Percentiles rank a stretch among this genome's conserved stretches.
phyloP scores from a whole-genome alignment of 2,329 filamentous ascomycete species.

The Cercospora berteroae region DNA sequence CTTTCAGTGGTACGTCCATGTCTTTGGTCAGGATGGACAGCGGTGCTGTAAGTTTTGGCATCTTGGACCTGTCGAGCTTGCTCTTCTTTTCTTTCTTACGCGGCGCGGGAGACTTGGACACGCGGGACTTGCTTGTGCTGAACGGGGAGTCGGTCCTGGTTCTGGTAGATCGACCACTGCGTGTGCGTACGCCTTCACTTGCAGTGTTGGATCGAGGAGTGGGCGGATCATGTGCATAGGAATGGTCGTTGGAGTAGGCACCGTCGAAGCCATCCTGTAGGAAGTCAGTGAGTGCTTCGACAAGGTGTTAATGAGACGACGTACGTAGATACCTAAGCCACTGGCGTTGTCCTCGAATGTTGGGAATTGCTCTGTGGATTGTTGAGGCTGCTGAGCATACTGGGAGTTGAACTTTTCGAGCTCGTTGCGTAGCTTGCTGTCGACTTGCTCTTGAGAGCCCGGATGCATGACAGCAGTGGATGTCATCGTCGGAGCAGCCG shows the following conservation, averaged over 20 bases:
- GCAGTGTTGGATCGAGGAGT: constrained; percentile 45
- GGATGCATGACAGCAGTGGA: constrained; percentile 29
- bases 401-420: constrained; percentile 45
- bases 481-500: constrained; percentile 27
- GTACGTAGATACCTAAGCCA: constrained; percentile 36
- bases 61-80: constrained; percentile 47
- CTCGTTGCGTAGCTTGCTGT: constrained; percentile 40
- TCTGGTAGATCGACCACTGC: constrained; percentile 40
- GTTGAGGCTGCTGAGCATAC: constrained; percentile 29
- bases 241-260: constrained; percentile 28
- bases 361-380: constrained; percentile 36
- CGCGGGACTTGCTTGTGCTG: constrained; percentile 34
- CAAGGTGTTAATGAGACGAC: constrained; percentile 13
- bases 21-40: constrained; percentile 69
- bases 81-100: constrained; percentile 46
- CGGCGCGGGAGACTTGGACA: constrained; percentile 37
- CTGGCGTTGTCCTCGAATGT: constrained; percentile 35
- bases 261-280: constrained; percentile 31
- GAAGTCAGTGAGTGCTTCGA: constrained; percentile 22
- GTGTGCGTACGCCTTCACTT: constrained; percentile 42
- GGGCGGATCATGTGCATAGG: constrained; percentile 40
- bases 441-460: constrained; percentile 27
- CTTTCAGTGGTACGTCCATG: constrained; percentile 62
- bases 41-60: constrained; percentile 61
- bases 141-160: constrained; percentile 39